phyloP scores from a whole-genome alignment of 495 filamentous ascomycete species.

The Letharia lupina region DNA sequence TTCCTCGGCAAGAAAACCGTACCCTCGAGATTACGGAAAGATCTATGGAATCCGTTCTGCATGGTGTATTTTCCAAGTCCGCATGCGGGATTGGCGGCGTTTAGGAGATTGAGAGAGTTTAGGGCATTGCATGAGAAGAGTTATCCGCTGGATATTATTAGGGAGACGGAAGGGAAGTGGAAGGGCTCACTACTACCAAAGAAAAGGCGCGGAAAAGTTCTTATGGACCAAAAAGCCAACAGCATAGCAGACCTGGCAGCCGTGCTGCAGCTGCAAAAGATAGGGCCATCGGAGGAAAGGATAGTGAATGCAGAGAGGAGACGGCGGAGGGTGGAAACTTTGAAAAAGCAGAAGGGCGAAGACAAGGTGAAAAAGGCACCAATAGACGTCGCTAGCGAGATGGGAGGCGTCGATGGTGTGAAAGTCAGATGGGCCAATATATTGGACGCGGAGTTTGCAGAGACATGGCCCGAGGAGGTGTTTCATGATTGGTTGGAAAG shows the following conservation, averaged over 20 bases:
- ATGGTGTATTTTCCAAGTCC: constrained; percentile 60
- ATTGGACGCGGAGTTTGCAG: constrained; percentile 56
- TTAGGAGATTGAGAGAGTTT: constrained; percentile 75
- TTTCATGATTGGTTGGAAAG: constrained; percentile 46
- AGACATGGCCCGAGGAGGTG: constrained; percentile 61
- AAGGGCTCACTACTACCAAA: constrained; percentile 39
- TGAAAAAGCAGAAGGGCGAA: constrained; percentile 26
- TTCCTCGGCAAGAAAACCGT: constrained; percentile 88
- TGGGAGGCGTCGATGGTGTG: constrained; percentile 22
- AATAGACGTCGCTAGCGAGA: constrained; percentile 25
- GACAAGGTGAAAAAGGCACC: constrained; percentile 31
- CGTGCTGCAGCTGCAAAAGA: constrained; percentile 44
- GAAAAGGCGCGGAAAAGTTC: constrained; percentile 49
- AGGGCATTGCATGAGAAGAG: constrained; percentile 56
- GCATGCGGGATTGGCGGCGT: constrained; percentile 63
- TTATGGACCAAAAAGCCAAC: constrained; percentile 90
- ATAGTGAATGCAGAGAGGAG: constrained; percentile 4
- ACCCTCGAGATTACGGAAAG: constrained; percentile 70
- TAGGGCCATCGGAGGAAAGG: constrained; percentile 28
- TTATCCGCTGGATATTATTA: constrained; percentile 50
- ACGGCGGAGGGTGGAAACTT: constrained; percentile 34
- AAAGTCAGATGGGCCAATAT: constrained; percentile 63
- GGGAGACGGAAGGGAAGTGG: constrained; percentile 37
- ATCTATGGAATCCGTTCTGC: constrained; percentile 81
- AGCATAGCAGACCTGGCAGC: constrained; percentile 77